phyloP scores from a whole-genome alignment of 2,329 filamentous ascomycete genomes.

The Pseudovirgaria hyperparasitica region DNA sequence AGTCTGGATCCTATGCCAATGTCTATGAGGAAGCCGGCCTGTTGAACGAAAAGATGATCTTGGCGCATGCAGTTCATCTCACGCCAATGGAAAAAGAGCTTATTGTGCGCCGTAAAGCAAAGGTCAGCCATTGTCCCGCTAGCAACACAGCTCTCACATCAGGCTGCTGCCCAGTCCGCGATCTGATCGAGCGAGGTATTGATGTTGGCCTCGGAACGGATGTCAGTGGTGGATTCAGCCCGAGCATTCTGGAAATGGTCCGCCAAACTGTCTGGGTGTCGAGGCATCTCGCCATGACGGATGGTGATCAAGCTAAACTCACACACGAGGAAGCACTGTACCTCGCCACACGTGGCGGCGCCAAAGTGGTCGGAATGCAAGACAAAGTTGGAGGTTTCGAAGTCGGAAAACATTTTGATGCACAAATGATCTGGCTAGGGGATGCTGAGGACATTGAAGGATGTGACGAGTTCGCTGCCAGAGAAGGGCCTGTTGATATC shows the following conservation, averaged over 20 bases:
- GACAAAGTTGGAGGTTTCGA: constrained; percentile 68
- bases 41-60: constrained; percentile 59
- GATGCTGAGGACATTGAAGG: constrained; percentile 16
- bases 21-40: constrained; percentile 68
- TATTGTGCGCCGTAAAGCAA: constrained; percentile 47
- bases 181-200: constrained; percentile 60
- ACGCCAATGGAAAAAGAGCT: constrained; percentile 51
- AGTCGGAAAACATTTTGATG: constrained; percentile 81
- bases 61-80: constrained; percentile 78
- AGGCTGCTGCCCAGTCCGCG: constrained; percentile 63
- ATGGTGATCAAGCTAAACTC: constrained; percentile 45
- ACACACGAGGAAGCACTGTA: constrained; percentile 79
- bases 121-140: constrained; percentile 75
- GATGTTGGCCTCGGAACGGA: constrained; percentile 83
- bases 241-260: constrained; percentile 71
- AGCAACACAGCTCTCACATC: constrained; percentile 74
- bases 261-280: constrained; percentile 70
- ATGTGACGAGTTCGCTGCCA: constrained; percentile 24
- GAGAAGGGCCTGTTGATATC: constrained; percentile 61
- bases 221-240: constrained; percentile 74
- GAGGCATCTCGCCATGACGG: constrained; percentile 52
- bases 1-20: constrained; percentile 50
- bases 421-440: constrained; percentile 62
- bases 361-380: constrained; percentile 62
- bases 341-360: constrained; percentile 79